Base-by-base conservation (phyloP, 441 rosid genomes). In the Eruca vesicaria region DNA sequence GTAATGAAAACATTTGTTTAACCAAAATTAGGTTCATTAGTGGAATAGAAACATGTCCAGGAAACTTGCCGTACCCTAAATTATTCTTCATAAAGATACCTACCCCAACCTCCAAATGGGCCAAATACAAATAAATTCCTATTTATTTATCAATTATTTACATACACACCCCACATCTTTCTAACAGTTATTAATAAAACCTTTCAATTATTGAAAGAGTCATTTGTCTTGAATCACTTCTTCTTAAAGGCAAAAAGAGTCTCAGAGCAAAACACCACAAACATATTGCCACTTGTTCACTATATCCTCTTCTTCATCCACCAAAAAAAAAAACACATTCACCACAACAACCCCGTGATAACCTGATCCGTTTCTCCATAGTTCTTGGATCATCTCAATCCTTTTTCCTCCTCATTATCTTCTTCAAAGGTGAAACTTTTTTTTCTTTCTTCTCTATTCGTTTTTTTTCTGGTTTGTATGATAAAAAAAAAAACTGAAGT, bases 241-340 rank as follows among this genome's bases (percentile, higher is more conserved):
- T 33, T 23, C 20, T 9, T n/a, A 14, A 38, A 68, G 26, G 14
- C 55, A 45, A 35, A 23, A 23, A 23, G 26, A 23, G 26, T 23
- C 26, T 23, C 26, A 23, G 18, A 50, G 23, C 55, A 50, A 20
- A 68, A 16, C 58, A 31, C 74, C 78, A 73, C 74, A 68, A 62
- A 68, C 18, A 43, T 15, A 57, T 68, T 5, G 78, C 78, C 78
- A 78, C 74, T 73, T 73, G 81, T 78, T 68, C 75, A 69, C 68
- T 73, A 63, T 73, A 63, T 73, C 78, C 63, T 67, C 81, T 67
- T 16, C 68, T 67, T 16, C 68, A 66, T 69, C 14, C 53, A 29
- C n/a, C n/a, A n/a, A n/a, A n/a, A n/a, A n/a, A 55, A 56, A 12
- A 8, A 28, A 57, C 62, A 26, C 48, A 43, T 32, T 62, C 61